These are phyloP conservation scores for Yamadazyma akitaensis DNA, from an alignment of 805 yeast species.

Conservation along the genomic window DNA sequence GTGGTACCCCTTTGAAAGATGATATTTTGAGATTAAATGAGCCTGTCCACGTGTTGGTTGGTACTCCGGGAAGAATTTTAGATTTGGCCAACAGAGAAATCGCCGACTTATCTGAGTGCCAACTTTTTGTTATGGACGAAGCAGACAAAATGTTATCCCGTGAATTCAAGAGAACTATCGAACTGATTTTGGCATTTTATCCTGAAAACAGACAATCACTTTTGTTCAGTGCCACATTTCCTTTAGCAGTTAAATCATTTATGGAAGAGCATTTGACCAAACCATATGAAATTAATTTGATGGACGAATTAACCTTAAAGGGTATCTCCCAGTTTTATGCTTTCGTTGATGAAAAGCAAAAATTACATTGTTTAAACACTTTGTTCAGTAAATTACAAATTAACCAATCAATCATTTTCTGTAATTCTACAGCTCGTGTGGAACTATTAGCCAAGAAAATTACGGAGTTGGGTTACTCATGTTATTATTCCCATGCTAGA, in stretches of 20 bases:
- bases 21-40: constrained; percentile 91
- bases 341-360: constrained; percentile 96
- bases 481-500: constrained; percentile 94
- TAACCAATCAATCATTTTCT: constrained; percentile 94
- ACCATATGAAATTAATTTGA: constrained; percentile 92
- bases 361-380: constrained; percentile 92
- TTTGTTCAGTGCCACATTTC: constrained; percentile 94
- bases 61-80: constrained; percentile 96
- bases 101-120: constrained; percentile 84
- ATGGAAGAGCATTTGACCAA: constrained; percentile 87
- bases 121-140: constrained; percentile 94
- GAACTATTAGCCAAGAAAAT: constrained; percentile 93
- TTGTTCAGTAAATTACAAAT: constrained; percentile 90
- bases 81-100: constrained; percentile 87
- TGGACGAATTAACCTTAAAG: constrained; percentile 94
- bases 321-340: constrained; percentile 98
- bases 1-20: constrained; percentile 92
- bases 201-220: constrained; percentile 71
- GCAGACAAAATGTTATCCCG: constrained; percentile 95
- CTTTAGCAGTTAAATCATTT: constrained; percentile 85
- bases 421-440: constrained; percentile 95
- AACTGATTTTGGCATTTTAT: constrained; percentile 78
- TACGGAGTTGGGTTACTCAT: constrained; percentile 93
- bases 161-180: constrained; percentile 84
- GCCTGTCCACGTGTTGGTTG: constrained; percentile 90